Evolutionary conservation across 1,139 yeast genomes (phyloP).

Genomic region (Taphrina wiesneri): DNA sequence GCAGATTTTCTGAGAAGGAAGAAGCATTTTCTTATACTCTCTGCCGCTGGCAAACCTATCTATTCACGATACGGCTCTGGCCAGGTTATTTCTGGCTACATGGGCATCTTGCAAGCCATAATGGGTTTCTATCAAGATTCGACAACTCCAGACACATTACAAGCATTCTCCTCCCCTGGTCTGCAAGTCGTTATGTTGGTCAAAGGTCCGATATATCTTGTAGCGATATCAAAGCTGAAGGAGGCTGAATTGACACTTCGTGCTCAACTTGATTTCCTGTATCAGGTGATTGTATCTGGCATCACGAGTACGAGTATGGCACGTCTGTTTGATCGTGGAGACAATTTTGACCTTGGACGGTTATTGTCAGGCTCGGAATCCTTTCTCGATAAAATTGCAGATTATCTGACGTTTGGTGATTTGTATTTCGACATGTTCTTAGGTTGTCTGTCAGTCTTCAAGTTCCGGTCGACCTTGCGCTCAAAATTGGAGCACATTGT

Average conservation of each 20-base stretch:
- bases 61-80: constrained; percentile 79
- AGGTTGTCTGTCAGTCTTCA: constrained; percentile 63
- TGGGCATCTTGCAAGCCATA: constrained; percentile 57
- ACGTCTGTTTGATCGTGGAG: constrained; percentile 66
- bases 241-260: constrained; percentile 54
- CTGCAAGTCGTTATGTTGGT: constrained; percentile 63
- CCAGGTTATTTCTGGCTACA: constrained; percentile 66
- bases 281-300: constrained; percentile 77
- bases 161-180: constrained; percentile 50
- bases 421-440: constrained; percentile 55
- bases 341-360: constrained; percentile 79
- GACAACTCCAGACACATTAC: constrained; percentile 40
- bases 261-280: constrained; percentile 70
- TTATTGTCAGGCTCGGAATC: constrained; percentile 64
- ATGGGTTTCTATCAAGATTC: constrained; percentile 47
- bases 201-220: constrained; percentile 68
- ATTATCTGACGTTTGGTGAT: constrained; percentile 56
- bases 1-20: constrained; percentile 50
- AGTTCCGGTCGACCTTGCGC: constrained; percentile 53
- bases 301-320: constrained; percentile 72
- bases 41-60: constrained; percentile 91
- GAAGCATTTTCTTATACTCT: constrained; percentile 79
- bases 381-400: constrained; percentile 63
- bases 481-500: constrained; percentile 49
- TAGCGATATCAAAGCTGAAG: constrained; percentile 66